These are phyloP conservation scores for Prillingera fragicola DNA, from an alignment of 1,284 basidiomycete genomes.

Conservation along the genomic window DNA sequence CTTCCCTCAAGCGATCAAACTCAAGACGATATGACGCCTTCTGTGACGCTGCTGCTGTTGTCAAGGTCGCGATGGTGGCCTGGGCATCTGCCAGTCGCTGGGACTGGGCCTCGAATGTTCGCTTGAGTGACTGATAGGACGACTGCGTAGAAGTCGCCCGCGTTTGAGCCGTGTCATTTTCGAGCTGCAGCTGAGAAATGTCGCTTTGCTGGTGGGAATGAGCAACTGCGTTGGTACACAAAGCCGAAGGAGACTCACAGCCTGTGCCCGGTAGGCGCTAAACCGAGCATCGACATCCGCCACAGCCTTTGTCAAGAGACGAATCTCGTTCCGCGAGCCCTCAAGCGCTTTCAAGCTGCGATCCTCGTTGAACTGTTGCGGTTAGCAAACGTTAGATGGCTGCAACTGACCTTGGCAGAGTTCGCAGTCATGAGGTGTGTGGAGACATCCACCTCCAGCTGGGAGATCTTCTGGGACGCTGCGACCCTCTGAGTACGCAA, in stretches of 20 bases:
- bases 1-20: constrained; percentile 33
- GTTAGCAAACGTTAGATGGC: constrained; percentile 2
- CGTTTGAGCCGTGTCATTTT: constrained; percentile 31
- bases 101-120: constrained; percentile 39
- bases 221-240: neutral
- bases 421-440: constrained; percentile 68
- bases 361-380: constrained; percentile 38
- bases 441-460: constrained; percentile 71
- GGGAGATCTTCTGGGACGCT: constrained; percentile 63
- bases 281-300: constrained; percentile 41
- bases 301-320: constrained; percentile 30
- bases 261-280: constrained; percentile 35
- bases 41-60: constrained; percentile 36
- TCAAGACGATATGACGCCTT: constrained; percentile 38
- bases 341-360: constrained; percentile 32
- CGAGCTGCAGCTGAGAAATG: constrained; percentile 29
- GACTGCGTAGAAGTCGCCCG: constrained; percentile 30
- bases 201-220: constrained; percentile 32
- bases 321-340: constrained; percentile 35
- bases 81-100: constrained; percentile 39
- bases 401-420: constrained; percentile 34
- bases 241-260: constrained; percentile 21
- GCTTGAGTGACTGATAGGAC: constrained; percentile 30
- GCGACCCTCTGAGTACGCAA: constrained; percentile 37
- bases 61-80: constrained; percentile 41